Evolutionary conservation across 129 eudicot species (phyloP).

Genomic region (Tagetes patula): DNA sequence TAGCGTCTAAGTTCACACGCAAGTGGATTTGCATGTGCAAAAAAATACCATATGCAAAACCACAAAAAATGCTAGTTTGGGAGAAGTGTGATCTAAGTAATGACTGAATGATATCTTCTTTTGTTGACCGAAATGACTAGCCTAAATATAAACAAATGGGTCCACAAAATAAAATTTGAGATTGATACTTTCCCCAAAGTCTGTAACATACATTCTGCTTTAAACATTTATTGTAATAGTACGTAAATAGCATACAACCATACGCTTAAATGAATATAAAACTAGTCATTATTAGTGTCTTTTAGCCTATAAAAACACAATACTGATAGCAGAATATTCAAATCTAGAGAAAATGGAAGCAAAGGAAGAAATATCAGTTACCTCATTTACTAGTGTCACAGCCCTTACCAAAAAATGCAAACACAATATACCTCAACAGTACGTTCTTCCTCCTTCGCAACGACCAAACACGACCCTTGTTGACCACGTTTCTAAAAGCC

Average conservation of each 20-base stretch:
- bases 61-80: not conserved
- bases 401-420: slow-evolving; percentile 38
- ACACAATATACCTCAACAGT: slow-evolving; percentile 41
- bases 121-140: not conserved
- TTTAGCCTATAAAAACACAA: slow-evolving; percentile 31
- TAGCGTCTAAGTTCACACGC: no score
- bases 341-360: slow-evolving; percentile 34
- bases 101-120: not conserved
- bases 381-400: slow-evolving; percentile 53
- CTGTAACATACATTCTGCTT: not conserved
- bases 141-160: slow-evolving; percentile 22
- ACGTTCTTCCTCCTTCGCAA: slow-evolving; percentile 46
- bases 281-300: not conserved
- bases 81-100: slow-evolving; percentile 4
- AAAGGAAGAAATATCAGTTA: slow-evolving; percentile 3
- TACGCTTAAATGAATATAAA: slow-evolving; percentile 5
- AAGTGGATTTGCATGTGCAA: not conserved
- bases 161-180: slow-evolving; percentile 9
- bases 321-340: slow-evolving; percentile 5
- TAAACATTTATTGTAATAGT: slow-evolving; percentile 20
- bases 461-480: slow-evolving; percentile 36
- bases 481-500: slow-evolving; percentile 15
- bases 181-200: slow-evolving; percentile 10
- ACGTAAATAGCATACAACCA: slow-evolving; percentile 23
- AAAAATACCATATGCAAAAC: no score